Base-by-base conservation (phyloP, 2,329 filamentous ascomycete species). In the Exophiala aquamarina region DNA sequence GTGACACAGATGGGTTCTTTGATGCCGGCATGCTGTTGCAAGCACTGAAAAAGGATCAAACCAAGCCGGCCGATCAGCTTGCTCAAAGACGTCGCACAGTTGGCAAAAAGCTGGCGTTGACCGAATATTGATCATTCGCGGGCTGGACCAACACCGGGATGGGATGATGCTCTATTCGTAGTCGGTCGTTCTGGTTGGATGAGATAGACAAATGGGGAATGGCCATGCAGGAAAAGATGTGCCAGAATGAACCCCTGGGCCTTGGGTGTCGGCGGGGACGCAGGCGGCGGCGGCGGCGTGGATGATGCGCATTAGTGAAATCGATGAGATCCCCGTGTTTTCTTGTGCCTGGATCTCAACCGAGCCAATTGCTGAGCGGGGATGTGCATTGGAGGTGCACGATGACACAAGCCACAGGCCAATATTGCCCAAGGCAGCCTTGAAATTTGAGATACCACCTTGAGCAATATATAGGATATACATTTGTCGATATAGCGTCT, bases 11-110 rank as follows among this genome's bases (percentile, higher is more conserved):
- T 74, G 92, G 92, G 23, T 96, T 97, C 75, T 97, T 97, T 70
- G 92, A 97, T 65, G 90, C 92, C 1, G 92, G 92, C 11, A 95
- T 96, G 89, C 79, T 96, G 4, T 76, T 93, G 18, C 88, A 94
- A 66, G 62, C 61, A 18, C 61, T 67, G 35, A 67, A 68, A 38
- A 64, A 65, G 47, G 66, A 72, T 14, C 67, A 68, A 44, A 61
- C 67, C 7, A 64, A 63, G 42, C 47, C 56, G 23, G 48, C 55
- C 10, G 58, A 59, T 35, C 59, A 56, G 14, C 49, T 60, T n/a
- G 54, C 46, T 23, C 48, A 60, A 38, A 57, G 47, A 49, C 64
- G 66, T 47, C 63, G 64, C 42, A 65, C 72, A 44, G 69, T 75
- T 35, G 73, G 72, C 14, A 75, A 75, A 66, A 74, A 71, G 54